These are phyloP conservation scores for Staphylotrichum tortipilum DNA, from an alignment of 495 filamentous ascomycete genomes.

Conservation along the genomic window DNA sequence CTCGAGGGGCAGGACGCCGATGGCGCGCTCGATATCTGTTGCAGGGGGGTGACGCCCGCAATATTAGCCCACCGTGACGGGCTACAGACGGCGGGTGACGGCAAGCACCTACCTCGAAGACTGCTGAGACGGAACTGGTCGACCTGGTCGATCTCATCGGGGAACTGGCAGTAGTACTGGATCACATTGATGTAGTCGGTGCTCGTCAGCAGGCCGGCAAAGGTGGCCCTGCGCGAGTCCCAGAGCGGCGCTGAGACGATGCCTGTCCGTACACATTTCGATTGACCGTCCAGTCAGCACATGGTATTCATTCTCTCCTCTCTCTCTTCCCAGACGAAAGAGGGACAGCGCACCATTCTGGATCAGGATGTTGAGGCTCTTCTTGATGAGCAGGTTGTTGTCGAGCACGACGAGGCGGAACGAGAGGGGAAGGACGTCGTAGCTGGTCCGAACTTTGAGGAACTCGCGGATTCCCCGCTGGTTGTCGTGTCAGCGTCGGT, in stretches of 20 bases:
- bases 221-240: constrained; percentile 90
- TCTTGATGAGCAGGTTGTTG: constrained; percentile 88
- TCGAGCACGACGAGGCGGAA: constrained; percentile 95
- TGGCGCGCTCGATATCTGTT: constrained; percentile 91
- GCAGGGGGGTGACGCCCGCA: no score
- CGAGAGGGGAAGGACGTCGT: constrained; percentile 96
- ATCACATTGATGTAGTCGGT: constrained; percentile 99
- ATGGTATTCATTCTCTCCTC: no score
- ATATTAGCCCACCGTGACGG: no score
- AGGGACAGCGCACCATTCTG: constrained; percentile 67
- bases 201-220: constrained; percentile 88
- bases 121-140: constrained; percentile 93
- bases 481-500: constrained; percentile 13
- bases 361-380: constrained; percentile 92
- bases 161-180: constrained; percentile 98
- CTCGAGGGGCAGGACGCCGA: constrained; percentile 84
- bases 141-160: constrained; percentile 76
- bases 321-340: no score
- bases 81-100: no score
- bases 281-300: constrained; percentile 14
- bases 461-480: constrained; percentile 90
- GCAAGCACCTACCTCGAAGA: constrained; percentile 60
- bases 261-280: no score
- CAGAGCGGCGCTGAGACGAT: constrained; percentile 97
- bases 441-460: constrained; percentile 90